Conservation (phyloP, 495 filamentous ascomycete species). For the Daldinia concentrica region DNA sequence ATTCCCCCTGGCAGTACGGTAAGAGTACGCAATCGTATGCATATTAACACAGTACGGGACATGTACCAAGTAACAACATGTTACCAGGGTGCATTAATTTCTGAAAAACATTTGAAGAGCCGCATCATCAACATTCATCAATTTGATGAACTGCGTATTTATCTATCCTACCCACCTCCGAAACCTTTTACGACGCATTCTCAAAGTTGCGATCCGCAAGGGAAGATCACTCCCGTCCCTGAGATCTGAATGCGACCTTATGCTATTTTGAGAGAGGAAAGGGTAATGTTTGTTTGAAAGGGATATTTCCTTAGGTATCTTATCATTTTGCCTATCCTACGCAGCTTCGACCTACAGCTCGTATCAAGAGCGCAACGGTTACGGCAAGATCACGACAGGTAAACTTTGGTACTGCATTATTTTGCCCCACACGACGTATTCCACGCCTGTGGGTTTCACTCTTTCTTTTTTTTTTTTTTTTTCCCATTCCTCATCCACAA, state of each 20-base stretch:
- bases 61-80: neutral
- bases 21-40: neutral
- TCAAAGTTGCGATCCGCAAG: neutral
- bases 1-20: neutral
- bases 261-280: neutral
- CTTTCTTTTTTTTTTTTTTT: neutral
- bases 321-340: neutral
- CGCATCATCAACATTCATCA: slow-evolving; percentile 29
- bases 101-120: slow-evolving; percentile 24
- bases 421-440: neutral
- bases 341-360: neutral
- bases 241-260: neutral
- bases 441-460: neutral
- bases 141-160: slow-evolving; percentile 1
- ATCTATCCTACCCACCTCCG: neutral
- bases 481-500: neutral
- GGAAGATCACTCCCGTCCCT: neutral
- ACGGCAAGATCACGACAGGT: neutral
- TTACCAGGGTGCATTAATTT: slow-evolving; percentile 6
- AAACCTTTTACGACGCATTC: neutral
- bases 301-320: neutral
- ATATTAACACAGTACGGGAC: neutral
- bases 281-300: neutral
- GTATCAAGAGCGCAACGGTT: neutral
- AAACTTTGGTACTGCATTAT: neutral